Conservation (phyloP, 2,329 filamentous ascomycete genomes). For the Tolypocladium nubicola region DNA sequence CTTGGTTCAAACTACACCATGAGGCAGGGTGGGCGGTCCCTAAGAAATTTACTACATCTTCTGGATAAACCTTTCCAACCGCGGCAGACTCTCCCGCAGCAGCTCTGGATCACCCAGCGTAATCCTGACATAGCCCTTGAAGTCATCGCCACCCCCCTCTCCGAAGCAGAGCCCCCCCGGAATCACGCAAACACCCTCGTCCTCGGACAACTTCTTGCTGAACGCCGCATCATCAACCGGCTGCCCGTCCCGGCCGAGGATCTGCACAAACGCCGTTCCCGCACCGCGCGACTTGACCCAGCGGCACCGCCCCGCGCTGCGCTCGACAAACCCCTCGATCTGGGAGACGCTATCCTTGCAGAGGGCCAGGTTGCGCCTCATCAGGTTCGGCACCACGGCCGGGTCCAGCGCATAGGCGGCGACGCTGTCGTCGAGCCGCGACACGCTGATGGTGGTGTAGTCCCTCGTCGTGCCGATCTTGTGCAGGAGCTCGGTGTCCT, state of each 20-base stretch:
- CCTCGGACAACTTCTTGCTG: background rate
- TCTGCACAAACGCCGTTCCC: slow-evolving; percentile 1
- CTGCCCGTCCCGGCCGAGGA: background rate
- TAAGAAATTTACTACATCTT: background rate
- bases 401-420: slow-evolving; percentile 62
- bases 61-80: background rate
- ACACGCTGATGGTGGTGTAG: slow-evolving; percentile 80
- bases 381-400: slow-evolving; percentile 26
- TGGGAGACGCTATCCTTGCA: background rate
- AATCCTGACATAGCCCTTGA: slow-evolving; percentile 1
- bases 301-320: background rate
- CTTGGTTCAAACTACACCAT: too few species aligned
- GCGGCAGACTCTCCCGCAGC: background rate
- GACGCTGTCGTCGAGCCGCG: slow-evolving; percentile 70
- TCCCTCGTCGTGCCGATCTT: slow-evolving; percentile 56
- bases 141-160: background rate
- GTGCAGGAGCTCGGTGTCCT: slow-evolving; percentile 50
- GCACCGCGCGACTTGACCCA: background rate
- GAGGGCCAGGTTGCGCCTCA: slow-evolving; percentile 38
- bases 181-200: background rate
- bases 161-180: background rate
- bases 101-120: background rate
- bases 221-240: slow-evolving; percentile 1
- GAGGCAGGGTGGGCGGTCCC: too few species aligned
- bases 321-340: slow-evolving; percentile 1